Percentiles rank a stretch among this genome's conserved stretches.
Conservation (phyloP, 2,329 filamentous ascomycete species). For the Colletotrichum plurivorum region DNA sequence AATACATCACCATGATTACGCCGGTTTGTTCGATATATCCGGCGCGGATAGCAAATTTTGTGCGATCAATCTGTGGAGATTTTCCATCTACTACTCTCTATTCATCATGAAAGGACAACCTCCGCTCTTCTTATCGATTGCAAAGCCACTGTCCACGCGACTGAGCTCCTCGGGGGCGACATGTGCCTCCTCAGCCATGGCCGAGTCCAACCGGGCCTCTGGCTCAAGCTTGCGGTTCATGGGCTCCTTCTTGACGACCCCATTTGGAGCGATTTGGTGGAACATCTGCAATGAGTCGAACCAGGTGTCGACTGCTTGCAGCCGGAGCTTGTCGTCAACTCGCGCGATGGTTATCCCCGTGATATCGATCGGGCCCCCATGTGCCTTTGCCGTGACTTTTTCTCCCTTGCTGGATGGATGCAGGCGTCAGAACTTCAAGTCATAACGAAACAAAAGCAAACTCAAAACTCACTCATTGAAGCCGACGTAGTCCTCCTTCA, state of each 20-base stretch:
- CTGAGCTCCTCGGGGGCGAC: constrained; percentile 22
- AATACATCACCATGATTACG: no score
- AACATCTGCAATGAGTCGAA: constrained; percentile 79
- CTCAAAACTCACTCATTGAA: constrained; percentile 68
- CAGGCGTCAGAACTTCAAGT: constrained; percentile 10
- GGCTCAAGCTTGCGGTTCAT: constrained; percentile 10
- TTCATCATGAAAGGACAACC: constrained; percentile 38
- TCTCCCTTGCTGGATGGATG: constrained; percentile 69
- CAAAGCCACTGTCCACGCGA: constrained; percentile 13
- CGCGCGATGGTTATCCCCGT: constrained; percentile 74
- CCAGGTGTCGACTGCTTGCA: constrained; percentile 73
- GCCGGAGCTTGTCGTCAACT: constrained; percentile 71
- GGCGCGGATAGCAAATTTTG: no score
- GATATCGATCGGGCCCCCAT: constrained; percentile 73
- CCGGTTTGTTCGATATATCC: no score
- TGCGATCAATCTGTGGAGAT: background rate
- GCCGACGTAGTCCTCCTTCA: constrained; percentile 77
- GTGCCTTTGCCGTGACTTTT: constrained; percentile 73
- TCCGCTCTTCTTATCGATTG: background rate
- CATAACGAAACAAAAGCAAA: background rate
- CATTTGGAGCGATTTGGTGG: constrained; percentile 64
- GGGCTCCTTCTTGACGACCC: constrained; percentile 31
- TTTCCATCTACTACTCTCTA: constrained; percentile 19
- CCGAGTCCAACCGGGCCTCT: constrained; percentile 27
- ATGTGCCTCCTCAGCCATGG: constrained; percentile 13